Evolutionary conservation across 208 protist species (phyloP), one percentile per base, ranked within the genome.

Genomic region (Giardia duodenalis): DNA sequence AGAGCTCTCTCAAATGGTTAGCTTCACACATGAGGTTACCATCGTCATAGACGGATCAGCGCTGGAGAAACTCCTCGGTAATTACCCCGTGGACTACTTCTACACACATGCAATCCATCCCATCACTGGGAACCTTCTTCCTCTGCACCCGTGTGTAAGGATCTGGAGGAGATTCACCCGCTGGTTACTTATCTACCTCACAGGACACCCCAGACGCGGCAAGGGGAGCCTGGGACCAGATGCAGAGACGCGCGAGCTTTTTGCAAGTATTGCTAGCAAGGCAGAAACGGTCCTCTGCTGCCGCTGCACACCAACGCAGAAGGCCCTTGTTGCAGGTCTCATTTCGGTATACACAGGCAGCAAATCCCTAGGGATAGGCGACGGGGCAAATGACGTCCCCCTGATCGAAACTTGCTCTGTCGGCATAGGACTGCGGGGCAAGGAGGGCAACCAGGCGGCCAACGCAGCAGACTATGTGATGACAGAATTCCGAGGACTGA

Each of bases 351-450:
- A 92, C 44, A 10, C 30, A 10, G 1, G 44, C 47, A 22, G 1
- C 47, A 43, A 76, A 4, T 76, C 44, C 46, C 30, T 93, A 1
- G 57, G 87, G 0, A 93, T 93, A 47, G 93, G 93, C 1, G 93
- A 93, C 67, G 93, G 93, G 3, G 93, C 92, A 4, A 93, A 93
- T 67, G 93, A 93, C 87, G 92, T 93, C 44, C n/a, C 0, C 1
- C 67, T 93, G 46, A 57, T 93, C 67, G 43, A 93, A 67, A 30
- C 47, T n/a, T 88, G 88, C 47, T 0, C 4, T 86, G 93, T 93
- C 39, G 93, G 93, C n/a, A 1, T 93, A 67, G 93, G 93, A 1
- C 92, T 93, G 0, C 0, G n/a, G 76, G 93, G 93, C 0, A 93
- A 67, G 46, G 93, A 93, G 42, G 93, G 93, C 0, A 1, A 1